phyloP scores from a whole-genome alignment of 305 asterid genomes.

The Stenogyne calaminthoides region DNA sequence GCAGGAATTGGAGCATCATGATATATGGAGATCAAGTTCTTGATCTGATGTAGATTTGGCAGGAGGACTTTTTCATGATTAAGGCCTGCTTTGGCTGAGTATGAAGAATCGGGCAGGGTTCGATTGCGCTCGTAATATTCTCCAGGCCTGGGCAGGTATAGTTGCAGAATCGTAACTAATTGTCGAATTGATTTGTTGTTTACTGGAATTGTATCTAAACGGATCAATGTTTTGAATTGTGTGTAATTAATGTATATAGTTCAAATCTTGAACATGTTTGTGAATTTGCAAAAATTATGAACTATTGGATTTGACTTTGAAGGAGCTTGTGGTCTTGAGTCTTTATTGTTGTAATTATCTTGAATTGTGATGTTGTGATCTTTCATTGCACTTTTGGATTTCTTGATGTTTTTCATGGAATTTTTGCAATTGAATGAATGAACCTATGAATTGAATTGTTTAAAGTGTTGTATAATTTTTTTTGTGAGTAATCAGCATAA shows the following conservation, averaged over 20 bases:
- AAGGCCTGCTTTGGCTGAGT: conserved; percentile 88
- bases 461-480: not conserved
- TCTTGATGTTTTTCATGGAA: too few species aligned
- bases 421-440: not conserved
- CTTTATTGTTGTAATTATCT: not conserved
- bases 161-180: not conserved
- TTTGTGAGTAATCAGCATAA: not conserved
- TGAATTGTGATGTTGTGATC: not conserved
- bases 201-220: not conserved
- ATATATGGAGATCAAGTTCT: conserved; percentile 77
- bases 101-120: conserved; percentile 75
- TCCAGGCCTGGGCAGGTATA: conserved; percentile 97
- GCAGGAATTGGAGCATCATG: conserved; percentile 68
- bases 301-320: conserved; percentile 7
- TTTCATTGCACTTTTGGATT: too few species aligned
- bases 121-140: conserved; percentile 93
- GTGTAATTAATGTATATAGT: not conserved
- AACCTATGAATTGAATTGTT: conserved; percentile 3
- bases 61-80: conserved; percentile 78
- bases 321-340: not conserved
- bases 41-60: conserved; percentile 86
- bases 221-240: conserved; percentile 7
- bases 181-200: not conserved
- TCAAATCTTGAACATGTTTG: not conserved
- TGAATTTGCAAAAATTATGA: not conserved